These are phyloP conservation scores for Entomortierella parvispora DNA, from an alignment of 192 early-diverging fungal species.

Conservation along the genomic window DNA sequence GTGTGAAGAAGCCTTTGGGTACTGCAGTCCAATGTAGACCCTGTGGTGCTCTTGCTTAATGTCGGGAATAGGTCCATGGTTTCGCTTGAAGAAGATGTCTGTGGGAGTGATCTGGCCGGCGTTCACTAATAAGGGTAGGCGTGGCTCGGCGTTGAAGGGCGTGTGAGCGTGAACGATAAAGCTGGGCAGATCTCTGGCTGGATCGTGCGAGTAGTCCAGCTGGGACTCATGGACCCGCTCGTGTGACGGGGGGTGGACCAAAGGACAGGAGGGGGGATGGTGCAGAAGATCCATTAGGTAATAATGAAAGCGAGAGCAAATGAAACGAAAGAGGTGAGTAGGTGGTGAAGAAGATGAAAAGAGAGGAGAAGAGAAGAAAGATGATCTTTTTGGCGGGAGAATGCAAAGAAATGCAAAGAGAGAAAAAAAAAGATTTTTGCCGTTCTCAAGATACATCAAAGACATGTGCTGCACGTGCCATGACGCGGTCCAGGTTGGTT, in stretches of 20 bases:
- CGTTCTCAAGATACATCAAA: not conserved
- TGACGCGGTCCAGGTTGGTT: conserved; percentile 2
- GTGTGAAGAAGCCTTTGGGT: not conserved
- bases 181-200: conserved; percentile 65
- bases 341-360: not conserved
- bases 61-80: conserved; percentile 90
- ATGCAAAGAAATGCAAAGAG: not conserved
- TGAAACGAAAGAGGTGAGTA: not conserved
- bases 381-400: not conserved
- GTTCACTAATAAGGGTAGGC: conserved; percentile 63
- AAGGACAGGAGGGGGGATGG: not conserved
- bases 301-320: not conserved
- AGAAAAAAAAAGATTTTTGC: not conserved
- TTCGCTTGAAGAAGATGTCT: conserved; percentile 82
- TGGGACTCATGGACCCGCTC: conserved; percentile 2
- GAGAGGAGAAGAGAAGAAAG: not conserved
- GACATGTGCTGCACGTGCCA: not conserved
- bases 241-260: not conserved
- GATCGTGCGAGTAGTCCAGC: conserved; percentile 76
- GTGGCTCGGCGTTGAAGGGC: conserved; percentile 91
- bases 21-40: conserved; percentile 65
- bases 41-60: conserved; percentile 65
- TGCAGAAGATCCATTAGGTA: not conserved
- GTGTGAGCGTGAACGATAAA: conserved; percentile 72
- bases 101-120: conserved; percentile 81